These are phyloP conservation scores for Hordeum pubiflorum DNA, from an alignment of 202 grass and related monocot species.

Conservation along the genomic window DNA sequence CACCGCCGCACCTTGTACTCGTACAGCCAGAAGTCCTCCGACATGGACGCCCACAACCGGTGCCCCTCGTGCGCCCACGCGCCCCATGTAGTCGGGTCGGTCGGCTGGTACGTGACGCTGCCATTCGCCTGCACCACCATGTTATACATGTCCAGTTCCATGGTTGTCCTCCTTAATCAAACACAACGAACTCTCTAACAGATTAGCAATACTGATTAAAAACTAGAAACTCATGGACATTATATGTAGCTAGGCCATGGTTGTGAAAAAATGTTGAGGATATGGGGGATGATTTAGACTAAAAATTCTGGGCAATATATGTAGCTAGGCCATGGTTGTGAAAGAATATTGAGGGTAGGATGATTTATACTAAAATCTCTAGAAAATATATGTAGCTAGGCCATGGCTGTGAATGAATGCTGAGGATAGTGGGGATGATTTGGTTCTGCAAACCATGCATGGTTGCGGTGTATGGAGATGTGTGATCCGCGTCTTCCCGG, in stretches of 20 bases:
- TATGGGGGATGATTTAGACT: not conserved
- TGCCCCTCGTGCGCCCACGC: conserved; percentile 3
- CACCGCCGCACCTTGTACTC: conserved; percentile 58
- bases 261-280: not conserved
- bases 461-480: not conserved
- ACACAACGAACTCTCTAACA: not conserved
- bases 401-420: not conserved
- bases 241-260: not conserved
- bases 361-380: no score
- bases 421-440: not conserved
- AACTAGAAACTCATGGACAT: not conserved
- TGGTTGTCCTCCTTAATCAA: not conserved
- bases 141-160: not conserved
- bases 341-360: not conserved
- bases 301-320: no score
- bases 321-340: no score
- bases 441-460: not conserved
- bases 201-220: not conserved
- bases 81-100: not conserved
- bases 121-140: not conserved
- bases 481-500: not conserved
- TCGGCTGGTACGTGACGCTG: not conserved
- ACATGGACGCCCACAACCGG: conserved; percentile 31
- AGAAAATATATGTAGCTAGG: no score
- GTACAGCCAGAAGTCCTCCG: conserved; percentile 50